These are phyloP conservation scores for Nothopassalora personata DNA, from an alignment of 2,329 filamentous ascomycete species.

Conservation along the genomic window DNA sequence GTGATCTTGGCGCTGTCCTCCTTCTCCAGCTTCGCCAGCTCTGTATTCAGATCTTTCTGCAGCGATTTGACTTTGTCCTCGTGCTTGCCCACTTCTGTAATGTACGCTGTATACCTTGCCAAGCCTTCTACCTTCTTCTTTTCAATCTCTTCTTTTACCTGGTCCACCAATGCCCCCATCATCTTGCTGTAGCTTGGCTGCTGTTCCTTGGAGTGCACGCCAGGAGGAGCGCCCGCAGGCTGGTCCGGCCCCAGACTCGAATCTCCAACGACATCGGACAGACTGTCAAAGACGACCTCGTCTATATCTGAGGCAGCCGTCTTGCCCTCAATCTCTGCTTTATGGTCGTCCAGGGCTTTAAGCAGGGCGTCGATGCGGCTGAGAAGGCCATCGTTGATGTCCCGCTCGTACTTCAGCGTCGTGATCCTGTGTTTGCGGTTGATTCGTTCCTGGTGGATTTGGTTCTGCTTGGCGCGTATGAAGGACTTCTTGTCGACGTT, in stretches of 20 bases:
- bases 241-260: slow-evolving; percentile 66
- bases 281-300: slow-evolving; percentile 79
- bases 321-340: slow-evolving; percentile 52
- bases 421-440: slow-evolving; percentile 85
- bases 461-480: slow-evolving; percentile 94
- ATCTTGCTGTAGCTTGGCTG: slow-evolving; percentile 89
- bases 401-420: slow-evolving; percentile 84
- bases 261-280: slow-evolving; percentile 68
- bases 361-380: slow-evolving; percentile 77
- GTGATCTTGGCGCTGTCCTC: slow-evolving; percentile 88
- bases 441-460: slow-evolving; percentile 87
- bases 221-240: slow-evolving; percentile 70
- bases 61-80: slow-evolving; percentile 70
- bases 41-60: slow-evolving; percentile 67
- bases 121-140: slow-evolving; percentile 55
- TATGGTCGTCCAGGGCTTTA: slow-evolving; percentile 66
- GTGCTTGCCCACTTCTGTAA: slow-evolving; percentile 72
- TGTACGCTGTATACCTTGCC: slow-evolving; percentile 66
- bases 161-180: slow-evolving; percentile 94
- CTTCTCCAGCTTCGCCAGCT: slow-evolving; percentile 75
- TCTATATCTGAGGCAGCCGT: slow-evolving; percentile 60
- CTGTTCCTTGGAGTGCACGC: slow-evolving; percentile 69
- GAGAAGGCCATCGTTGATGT: slow-evolving; percentile 87
- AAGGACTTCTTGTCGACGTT: slow-evolving; percentile 99
- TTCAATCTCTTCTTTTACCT: slow-evolving; percentile 81